A percentile compares a stretch with the other conserved stretches of the same genome.
Evolutionary conservation across 192 early-diverging fungal species (phyloP).

Genomic region (Coemansia pectinata): DNA sequence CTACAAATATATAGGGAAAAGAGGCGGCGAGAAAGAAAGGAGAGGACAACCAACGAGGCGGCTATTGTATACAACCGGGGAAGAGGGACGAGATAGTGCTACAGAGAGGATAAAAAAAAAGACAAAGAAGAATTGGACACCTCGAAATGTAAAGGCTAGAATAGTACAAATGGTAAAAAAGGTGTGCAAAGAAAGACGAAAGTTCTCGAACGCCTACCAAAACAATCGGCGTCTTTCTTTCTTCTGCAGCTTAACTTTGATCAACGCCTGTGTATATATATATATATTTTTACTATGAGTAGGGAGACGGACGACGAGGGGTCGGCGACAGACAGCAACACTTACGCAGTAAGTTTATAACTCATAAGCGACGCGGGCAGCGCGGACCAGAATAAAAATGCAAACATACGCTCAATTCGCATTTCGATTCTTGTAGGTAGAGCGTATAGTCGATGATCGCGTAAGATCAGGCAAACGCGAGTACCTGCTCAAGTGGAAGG

Average conservation of each 20-base stretch:
- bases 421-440: constrained; percentile 15
- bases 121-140: neutral
- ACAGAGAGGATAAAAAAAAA: neutral
- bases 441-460: constrained; percentile 33
- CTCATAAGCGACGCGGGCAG: neutral
- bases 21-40: constrained; percentile 6
- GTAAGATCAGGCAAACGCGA: constrained; percentile 9
- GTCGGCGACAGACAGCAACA: neutral
- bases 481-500: constrained; percentile 44
- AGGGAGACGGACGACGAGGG: neutral
- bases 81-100: neutral
- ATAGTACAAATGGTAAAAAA: constrained; percentile 4
- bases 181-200: neutral
- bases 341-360: neutral
- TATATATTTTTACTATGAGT: neutral
- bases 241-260: neutral
- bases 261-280: neutral
- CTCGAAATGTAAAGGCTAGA: neutral
- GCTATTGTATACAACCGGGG: neutral
- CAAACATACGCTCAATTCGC: neutral
- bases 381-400: neutral
- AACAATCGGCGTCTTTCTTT: neutral
- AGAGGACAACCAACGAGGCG: neutral
- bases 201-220: neutral
- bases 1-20: constrained; percentile 9